phyloP scores from a whole-genome alignment of 768 basidiomycete genomes.

The Russula emetica region DNA sequence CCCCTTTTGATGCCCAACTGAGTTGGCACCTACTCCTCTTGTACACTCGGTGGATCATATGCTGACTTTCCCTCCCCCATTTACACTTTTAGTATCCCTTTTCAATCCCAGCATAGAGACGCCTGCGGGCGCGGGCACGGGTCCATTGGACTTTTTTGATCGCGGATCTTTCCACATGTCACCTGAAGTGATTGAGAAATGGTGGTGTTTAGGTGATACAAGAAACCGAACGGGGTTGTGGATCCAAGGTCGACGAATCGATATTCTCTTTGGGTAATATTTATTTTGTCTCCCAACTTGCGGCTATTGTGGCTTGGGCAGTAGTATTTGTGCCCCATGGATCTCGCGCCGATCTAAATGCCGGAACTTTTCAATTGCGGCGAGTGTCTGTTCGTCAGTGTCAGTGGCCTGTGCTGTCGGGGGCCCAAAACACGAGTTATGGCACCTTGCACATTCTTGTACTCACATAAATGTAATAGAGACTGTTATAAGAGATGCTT shows the following conservation, averaged over 20 bases:
- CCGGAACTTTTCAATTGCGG: not conserved
- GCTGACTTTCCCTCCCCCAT: constrained; percentile 5
- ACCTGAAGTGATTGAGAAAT: constrained; percentile 70
- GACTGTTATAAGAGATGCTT: constrained; percentile 12
- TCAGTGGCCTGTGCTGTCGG: not conserved
- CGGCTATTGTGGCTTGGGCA: too few relatives aligned
- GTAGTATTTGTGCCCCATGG: not conserved
- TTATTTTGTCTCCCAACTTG: not conserved
- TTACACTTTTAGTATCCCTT: constrained; percentile 13
- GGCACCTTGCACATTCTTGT: not conserved
- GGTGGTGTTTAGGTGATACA: constrained; percentile 82
- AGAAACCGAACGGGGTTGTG: constrained; percentile 66
- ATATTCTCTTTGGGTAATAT: constrained; percentile 14
- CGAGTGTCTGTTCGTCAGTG: not conserved
- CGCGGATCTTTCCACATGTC: constrained; percentile 31
- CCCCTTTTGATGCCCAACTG: constrained; percentile 70
- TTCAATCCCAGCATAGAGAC: constrained; percentile 27
- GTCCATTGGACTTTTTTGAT: constrained; percentile 70
- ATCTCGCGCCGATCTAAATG: not conserved
- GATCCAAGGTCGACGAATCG: constrained; percentile 57
- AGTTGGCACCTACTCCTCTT: constrained; percentile 43
- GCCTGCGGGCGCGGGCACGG: constrained; percentile 49
- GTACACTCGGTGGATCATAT: constrained; percentile 5
- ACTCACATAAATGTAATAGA: not conserved
- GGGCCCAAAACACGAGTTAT: not conserved